Evolutionary conservation across 257 asterid species (phyloP), one percentile per base, ranked within the genome.

Genomic region (Misopates orontium): DNA sequence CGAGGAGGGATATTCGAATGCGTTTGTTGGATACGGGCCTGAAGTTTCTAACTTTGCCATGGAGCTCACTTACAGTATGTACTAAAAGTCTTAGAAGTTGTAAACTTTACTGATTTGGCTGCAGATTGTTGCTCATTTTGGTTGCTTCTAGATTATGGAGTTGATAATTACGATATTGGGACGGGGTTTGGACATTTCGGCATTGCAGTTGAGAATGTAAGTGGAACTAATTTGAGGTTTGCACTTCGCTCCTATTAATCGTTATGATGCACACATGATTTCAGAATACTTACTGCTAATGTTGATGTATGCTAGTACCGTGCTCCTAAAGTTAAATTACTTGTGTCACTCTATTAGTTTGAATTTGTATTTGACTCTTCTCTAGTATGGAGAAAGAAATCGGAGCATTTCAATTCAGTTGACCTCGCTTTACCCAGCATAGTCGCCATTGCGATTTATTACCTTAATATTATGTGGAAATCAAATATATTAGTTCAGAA

Each of bases 101-200:
- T 22, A 19, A 14, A 20, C n/a, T 31, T 10, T 25, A 14, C 23
- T 62, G 54, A 19, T 67, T 57, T 20, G 17, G 16, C 10, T 71
- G 53, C 58, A 59, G 21, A 76, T 42, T 48, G 45, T 50, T 66
- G 49, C 36, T 48, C 47, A 56, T 36, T 56, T 75, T 50, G 61
- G n/a, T 77, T 75, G 57, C 69, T 79, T 71, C 60, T 76, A 83
- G 88, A 75, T 60, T 83, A 83, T 66, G 85, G 88, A 64, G 80
- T 80, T 44, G 73, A 73, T 61, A 71, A 66, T 64, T 79, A 83
- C 64, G 79, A 75, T 50, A 76, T 83, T 62, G 88, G 88, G 62
- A 73, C 71, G 18, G 85, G 85, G 68, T 82, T 79, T 72, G 88
- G 85, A 58, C 79, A 82, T 60, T 79, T 79, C 3, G 83, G 85